These are phyloP conservation scores for Candida nemodendra DNA, from an alignment of 805 yeast species.

Conservation along the genomic window DNA sequence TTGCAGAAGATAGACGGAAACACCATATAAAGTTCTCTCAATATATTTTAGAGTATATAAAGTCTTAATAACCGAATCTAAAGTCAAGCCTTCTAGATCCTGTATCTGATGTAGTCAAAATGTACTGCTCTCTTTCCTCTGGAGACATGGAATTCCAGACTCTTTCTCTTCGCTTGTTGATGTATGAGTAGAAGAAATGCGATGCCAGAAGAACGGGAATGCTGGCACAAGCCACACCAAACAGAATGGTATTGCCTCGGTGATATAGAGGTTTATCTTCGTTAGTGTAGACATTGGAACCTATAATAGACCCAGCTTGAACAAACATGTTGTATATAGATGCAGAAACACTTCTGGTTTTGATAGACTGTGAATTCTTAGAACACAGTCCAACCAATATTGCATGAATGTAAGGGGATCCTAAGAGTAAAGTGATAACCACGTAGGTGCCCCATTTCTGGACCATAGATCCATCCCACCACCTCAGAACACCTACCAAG, in stretches of 20 bases:
- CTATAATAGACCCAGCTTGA: constrained; percentile 52
- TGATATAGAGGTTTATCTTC: constrained; percentile 59
- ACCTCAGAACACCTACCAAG: constrained; percentile 6
- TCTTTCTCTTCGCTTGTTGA: constrained; percentile 42
- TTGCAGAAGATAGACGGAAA: no score
- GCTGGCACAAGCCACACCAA: constrained; percentile 32
- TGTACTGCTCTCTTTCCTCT: constrained; percentile 49
- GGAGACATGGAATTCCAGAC: constrained; percentile 48
- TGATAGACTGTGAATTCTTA: constrained; percentile 55
- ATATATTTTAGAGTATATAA: no score
- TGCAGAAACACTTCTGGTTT: constrained; percentile 59
- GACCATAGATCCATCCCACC: constrained; percentile 17
- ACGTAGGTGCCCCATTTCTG: constrained; percentile 18
- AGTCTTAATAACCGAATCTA: constrained; percentile 24
- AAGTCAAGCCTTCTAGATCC: constrained; percentile 58
- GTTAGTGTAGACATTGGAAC: constrained; percentile 52
- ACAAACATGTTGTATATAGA: constrained; percentile 61
- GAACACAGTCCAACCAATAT: constrained; percentile 59
- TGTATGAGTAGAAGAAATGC: constrained; percentile 36
- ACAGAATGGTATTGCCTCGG: constrained; percentile 50
- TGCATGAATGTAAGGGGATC: constrained; percentile 48
- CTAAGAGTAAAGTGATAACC: constrained; percentile 27
- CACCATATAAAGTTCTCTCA: no score
- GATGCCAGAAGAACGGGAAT: constrained; percentile 25
- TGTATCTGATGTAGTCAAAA: constrained; percentile 42